Conservation (phyloP, 495 filamentous ascomycete species). For the Bacidia gigantensis region DNA sequence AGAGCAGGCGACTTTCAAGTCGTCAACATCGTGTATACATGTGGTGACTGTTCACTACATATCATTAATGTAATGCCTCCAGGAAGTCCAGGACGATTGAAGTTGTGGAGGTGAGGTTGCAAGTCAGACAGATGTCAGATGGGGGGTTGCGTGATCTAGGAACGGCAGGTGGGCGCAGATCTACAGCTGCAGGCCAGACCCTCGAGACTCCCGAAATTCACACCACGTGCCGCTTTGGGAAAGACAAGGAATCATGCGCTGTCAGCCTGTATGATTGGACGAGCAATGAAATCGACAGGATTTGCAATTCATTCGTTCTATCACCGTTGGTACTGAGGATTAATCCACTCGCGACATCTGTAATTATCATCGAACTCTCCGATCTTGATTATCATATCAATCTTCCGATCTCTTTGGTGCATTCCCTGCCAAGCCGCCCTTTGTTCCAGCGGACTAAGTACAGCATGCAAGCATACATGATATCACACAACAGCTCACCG, state of each 20-base stretch:
- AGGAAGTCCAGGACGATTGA: too few species aligned
- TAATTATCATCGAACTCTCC: neutral
- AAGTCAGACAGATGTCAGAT: neutral
- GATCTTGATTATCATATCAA: neutral
- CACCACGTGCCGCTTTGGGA: neutral
- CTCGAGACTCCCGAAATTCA: too few species aligned
- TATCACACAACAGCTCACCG: neutral
- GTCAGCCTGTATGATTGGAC: too few species aligned
- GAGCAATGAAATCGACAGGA: too few species aligned
- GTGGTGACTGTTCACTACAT: too few species aligned
- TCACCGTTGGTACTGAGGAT: too few species aligned
- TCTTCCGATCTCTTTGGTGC: neutral
- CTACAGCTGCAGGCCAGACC: neutral
- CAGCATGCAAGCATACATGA: neutral
- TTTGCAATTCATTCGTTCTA: too few species aligned
- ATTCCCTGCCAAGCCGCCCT: neutral
- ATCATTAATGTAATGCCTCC: too few species aligned
- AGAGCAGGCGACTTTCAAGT: too few species aligned
- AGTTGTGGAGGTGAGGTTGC: neutral
- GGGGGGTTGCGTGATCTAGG: neutral
- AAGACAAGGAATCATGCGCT: too few species aligned
- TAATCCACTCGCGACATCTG: neutral
- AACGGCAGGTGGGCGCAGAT: neutral
- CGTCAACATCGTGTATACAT: too few species aligned
- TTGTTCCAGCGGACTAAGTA: neutral